Conservation (phyloP, 306 rosid species). For the Casuarina cunninghamiana region DNA sequence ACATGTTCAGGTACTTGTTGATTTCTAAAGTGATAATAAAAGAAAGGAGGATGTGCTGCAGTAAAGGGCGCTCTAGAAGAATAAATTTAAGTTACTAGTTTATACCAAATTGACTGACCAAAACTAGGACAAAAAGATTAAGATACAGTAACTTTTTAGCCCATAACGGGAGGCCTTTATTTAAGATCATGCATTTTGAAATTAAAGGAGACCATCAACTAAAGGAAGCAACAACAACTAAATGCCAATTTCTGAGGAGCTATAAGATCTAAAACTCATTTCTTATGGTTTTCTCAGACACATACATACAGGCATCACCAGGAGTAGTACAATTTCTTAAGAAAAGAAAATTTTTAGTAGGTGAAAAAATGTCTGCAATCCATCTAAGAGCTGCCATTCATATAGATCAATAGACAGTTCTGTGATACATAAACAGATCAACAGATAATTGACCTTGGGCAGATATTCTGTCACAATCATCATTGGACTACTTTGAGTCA, state of each 20-base stretch:
- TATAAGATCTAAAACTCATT: background rate
- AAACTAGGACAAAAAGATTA: background rate
- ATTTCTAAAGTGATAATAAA: background rate
- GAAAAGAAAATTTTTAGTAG: background rate
- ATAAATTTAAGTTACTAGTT: background rate
- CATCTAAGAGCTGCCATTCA: background rate
- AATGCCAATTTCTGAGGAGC: background rate
- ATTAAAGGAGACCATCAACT: background rate
- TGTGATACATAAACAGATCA: background rate
- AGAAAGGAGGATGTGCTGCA: background rate
- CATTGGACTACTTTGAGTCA: slow-evolving; percentile 98
- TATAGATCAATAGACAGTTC: background rate
- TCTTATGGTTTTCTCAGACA: background rate
- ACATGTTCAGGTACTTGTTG: background rate
- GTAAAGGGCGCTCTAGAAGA: background rate
- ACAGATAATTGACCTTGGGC: slow-evolving; percentile 68
- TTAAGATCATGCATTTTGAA: background rate
- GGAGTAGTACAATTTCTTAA: background rate
- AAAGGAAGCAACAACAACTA: background rate
- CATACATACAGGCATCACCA: background rate
- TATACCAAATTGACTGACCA: background rate
- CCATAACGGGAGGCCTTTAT: background rate
- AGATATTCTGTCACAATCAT: slow-evolving; percentile 97
- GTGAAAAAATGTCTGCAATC: background rate
- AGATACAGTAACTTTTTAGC: background rate